Percentiles rank a stretch among this genome's conserved stretches.
phyloP scores from a whole-genome alignment of 108 stramenopile species.

The Cyclotella choctawhatcheeana region DNA sequence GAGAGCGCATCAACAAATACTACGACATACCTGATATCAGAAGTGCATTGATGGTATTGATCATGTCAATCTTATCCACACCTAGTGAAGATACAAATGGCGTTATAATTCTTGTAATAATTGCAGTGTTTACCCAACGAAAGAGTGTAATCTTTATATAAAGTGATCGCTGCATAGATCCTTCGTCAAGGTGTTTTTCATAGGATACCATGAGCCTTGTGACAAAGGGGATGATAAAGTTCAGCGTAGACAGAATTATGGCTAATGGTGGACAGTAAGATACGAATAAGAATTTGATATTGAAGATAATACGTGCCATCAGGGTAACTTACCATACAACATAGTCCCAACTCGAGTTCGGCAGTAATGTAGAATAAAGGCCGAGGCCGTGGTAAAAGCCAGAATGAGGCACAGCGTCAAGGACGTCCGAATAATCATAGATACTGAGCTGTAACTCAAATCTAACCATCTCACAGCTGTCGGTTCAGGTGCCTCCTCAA shows the following conservation, averaged over 20 bases:
- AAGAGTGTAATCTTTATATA: conserved; percentile 83
- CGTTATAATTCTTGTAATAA: conserved; percentile 61
- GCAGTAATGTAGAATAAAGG: conserved; percentile 22
- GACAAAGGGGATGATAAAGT: conserved; percentile 28
- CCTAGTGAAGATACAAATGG: conserved; percentile 60
- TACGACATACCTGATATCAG: conserved; percentile 40
- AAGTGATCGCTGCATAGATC: conserved; percentile 59
- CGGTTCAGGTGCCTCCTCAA: conserved; percentile 68
- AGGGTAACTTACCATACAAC: too few relatives aligned
- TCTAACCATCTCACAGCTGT: conserved; percentile 67
- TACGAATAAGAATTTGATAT: too few relatives aligned
- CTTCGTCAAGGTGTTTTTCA: conserved; percentile 72
- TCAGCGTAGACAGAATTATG: conserved; percentile 52
- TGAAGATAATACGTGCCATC: too few relatives aligned
- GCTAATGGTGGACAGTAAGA: too few relatives aligned
- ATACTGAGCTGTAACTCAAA: conserved; percentile 25
- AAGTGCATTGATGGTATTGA: conserved; percentile 63
- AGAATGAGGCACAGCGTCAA: conserved; percentile 56
- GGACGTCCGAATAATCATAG: conserved; percentile 37
- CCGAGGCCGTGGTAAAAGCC: conserved; percentile 53
- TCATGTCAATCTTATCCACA: conserved; percentile 41
- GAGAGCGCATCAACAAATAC: too few relatives aligned
- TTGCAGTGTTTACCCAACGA: conserved; percentile 79
- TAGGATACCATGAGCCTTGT: conserved; percentile 63
- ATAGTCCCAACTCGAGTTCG: conserved; percentile 16